Evolutionary conservation across 163 green algal species (phyloP).

Genomic region (Trebouxia gelatinosa): DNA sequence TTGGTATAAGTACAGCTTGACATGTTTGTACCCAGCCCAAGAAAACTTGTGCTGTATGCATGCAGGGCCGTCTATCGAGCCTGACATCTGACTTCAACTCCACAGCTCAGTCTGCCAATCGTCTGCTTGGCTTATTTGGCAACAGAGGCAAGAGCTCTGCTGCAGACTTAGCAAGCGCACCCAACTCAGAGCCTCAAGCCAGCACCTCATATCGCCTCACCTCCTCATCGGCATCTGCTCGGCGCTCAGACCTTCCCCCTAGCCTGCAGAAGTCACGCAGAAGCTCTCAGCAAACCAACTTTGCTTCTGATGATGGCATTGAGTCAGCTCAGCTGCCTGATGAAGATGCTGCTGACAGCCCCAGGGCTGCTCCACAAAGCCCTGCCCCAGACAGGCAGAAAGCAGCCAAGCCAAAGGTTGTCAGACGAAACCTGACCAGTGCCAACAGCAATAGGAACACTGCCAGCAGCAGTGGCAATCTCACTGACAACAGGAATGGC

Average conservation of each 20-base stretch:
- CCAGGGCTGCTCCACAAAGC: too few species aligned
- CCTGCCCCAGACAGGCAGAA: too few species aligned
- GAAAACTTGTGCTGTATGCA: neutral
- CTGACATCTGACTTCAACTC: conserved; percentile 30
- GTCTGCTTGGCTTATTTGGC: neutral
- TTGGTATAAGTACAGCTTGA: neutral
- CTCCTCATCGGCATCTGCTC: neutral
- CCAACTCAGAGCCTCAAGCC: neutral
- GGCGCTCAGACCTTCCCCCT: neutral
- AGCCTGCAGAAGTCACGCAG: conserved; percentile 4
- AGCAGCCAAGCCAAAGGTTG: too few species aligned
- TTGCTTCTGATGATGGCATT: too few species aligned
- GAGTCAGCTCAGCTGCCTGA: too few species aligned
- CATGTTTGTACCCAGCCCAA: neutral
- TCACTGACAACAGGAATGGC: too few species aligned
- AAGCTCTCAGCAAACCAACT: neutral
- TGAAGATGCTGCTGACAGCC: too few species aligned
- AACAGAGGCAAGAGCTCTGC: neutral
- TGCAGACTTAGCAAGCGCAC: neutral
- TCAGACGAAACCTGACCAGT: too few species aligned
- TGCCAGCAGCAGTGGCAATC: too few species aligned
- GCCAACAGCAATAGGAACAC: too few species aligned
- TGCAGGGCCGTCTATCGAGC: neutral
- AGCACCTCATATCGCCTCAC: neutral
- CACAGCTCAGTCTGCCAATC: conserved; percentile 23